Percentiles rank a stretch among this genome's conserved stretches.
phyloP scores from a whole-genome alignment of 441 rosid genomes.

The Capsella rubella region DNA sequence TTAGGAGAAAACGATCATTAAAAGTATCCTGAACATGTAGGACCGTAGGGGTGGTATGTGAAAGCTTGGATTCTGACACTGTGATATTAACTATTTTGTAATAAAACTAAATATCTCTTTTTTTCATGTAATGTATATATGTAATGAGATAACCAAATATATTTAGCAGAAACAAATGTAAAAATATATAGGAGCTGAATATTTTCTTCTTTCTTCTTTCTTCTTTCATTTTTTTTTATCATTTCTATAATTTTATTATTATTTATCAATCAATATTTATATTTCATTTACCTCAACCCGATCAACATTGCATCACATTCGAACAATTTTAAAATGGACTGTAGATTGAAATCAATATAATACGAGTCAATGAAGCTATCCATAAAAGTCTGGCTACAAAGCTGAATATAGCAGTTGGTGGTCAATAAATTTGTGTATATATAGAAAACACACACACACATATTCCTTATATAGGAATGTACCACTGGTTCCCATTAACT shows the following conservation, averaged over 20 bases:
- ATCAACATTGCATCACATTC: not conserved
- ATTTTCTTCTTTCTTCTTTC: not conserved
- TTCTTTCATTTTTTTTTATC: not conserved
- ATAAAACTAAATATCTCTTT: not conserved
- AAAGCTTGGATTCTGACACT: slow-evolving; percentile 6
- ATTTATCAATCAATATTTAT: not conserved
- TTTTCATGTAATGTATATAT: too few relatives aligned
- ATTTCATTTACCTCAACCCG: not conserved
- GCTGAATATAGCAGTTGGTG: slow-evolving; percentile 36
- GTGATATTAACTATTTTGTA: not conserved
- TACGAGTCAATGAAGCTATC: slow-evolving; percentile 25
- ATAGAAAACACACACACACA: not conserved
- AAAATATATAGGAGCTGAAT: not conserved
- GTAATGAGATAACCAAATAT: too few relatives aligned
- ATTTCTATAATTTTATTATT: not conserved
- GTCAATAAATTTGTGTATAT: slow-evolving; percentile 30
- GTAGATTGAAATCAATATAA: slow-evolving; percentile 8
- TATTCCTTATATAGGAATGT: slow-evolving; percentile 24
- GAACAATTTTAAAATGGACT: slow-evolving; percentile 9
- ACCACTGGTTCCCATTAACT: slow-evolving; percentile 40
- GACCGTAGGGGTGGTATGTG: slow-evolving; percentile 1
- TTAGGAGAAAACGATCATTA: not conserved
- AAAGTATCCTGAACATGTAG: slow-evolving; percentile 19
- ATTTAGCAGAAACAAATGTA: too few relatives aligned
- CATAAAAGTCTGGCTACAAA: slow-evolving; percentile 28